Conservation (phyloP, 805 yeast genomes). For the Barnettozyma californica region DNA sequence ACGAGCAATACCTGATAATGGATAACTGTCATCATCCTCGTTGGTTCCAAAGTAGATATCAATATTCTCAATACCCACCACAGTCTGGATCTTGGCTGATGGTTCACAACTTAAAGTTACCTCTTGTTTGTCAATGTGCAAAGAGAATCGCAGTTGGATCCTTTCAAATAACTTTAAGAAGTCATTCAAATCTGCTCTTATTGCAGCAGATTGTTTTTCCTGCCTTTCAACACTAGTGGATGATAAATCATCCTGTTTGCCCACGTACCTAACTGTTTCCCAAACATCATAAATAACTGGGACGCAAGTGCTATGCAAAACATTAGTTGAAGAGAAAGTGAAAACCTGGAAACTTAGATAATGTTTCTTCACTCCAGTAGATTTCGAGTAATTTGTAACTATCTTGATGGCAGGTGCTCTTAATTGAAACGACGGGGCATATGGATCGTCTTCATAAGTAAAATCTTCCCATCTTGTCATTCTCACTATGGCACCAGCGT, state of each 20-base stretch:
- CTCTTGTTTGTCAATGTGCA: slow-evolving; percentile 68
- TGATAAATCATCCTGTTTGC: slow-evolving; percentile 26
- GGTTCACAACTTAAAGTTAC: slow-evolving; percentile 87
- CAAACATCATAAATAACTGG: slow-evolving; percentile 66
- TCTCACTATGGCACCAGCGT: slow-evolving; percentile 65
- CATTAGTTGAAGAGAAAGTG: slow-evolving; percentile 69
- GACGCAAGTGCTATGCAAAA: slow-evolving; percentile 66
- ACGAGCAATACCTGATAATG: slow-evolving; percentile 40
- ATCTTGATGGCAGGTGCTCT: slow-evolving; percentile 73
- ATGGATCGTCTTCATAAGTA: slow-evolving; percentile 29
- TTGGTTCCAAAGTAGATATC: slow-evolving; percentile 52
- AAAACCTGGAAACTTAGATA: slow-evolving; percentile 45
- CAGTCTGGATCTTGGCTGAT: slow-evolving; percentile 85
- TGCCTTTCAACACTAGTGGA: not conserved
- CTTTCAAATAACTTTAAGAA: slow-evolving; percentile 44
- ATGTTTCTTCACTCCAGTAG: slow-evolving; percentile 36
- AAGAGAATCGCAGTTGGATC: slow-evolving; percentile 55
- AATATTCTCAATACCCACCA: slow-evolving; percentile 69
- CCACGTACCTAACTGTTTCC: slow-evolving; percentile 42
- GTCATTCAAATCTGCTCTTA: slow-evolving; percentile 19
- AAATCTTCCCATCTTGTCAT: slow-evolving; percentile 34
- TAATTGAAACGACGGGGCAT: slow-evolving; percentile 48
- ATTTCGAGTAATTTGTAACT: slow-evolving; percentile 46
- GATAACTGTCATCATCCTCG: slow-evolving; percentile 33
- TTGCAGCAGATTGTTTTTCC: slow-evolving; percentile 3